phyloP scores from a whole-genome alignment of 2,329 filamentous ascomycete genomes.

The Phaeosphaeriaceae sp. region DNA sequence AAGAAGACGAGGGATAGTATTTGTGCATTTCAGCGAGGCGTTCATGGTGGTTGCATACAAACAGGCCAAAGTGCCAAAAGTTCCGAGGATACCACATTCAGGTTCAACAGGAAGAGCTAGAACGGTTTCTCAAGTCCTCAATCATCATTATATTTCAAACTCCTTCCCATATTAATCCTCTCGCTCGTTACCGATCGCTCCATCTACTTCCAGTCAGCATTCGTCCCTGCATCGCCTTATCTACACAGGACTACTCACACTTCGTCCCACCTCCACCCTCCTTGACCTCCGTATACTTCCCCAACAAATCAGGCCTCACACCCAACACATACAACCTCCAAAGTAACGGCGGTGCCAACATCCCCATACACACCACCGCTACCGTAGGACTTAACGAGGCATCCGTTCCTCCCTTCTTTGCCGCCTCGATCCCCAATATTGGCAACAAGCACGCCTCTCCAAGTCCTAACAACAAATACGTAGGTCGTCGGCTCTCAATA shows the following conservation, averaged over 20 bases:
- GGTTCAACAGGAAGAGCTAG: neutral
- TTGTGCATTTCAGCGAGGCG: constrained; percentile 22
- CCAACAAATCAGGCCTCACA: constrained; percentile 30
- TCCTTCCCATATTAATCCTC: neutral
- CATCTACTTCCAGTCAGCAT: constrained; percentile 3
- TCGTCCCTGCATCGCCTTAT: neutral
- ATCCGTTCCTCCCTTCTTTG: constrained; percentile 18
- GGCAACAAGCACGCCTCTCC: constrained; percentile 31
- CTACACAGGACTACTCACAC: constrained; percentile 8
- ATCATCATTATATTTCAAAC: constrained; percentile 1
- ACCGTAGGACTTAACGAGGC: constrained; percentile 29
- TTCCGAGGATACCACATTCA: neutral
- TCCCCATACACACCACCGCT: constrained; percentile 21
- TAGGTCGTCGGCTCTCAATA: constrained; percentile 30
- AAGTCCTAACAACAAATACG: constrained; percentile 29
- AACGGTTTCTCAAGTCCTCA: neutral
- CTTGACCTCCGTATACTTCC: constrained; percentile 22
- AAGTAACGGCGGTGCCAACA: constrained; percentile 25
- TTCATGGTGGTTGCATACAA: constrained; percentile 13
- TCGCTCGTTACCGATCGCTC: neutral
- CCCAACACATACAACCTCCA: constrained; percentile 35
- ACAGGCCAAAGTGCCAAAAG: constrained; percentile 1
- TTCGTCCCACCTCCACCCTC: constrained; percentile 7
- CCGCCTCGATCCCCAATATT: constrained; percentile 24
- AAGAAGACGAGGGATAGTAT: constrained; percentile 8